Base-by-base conservation (phyloP, 2,329 filamentous ascomycete genomes). In the Pseudocercospora eumusae region DNA sequence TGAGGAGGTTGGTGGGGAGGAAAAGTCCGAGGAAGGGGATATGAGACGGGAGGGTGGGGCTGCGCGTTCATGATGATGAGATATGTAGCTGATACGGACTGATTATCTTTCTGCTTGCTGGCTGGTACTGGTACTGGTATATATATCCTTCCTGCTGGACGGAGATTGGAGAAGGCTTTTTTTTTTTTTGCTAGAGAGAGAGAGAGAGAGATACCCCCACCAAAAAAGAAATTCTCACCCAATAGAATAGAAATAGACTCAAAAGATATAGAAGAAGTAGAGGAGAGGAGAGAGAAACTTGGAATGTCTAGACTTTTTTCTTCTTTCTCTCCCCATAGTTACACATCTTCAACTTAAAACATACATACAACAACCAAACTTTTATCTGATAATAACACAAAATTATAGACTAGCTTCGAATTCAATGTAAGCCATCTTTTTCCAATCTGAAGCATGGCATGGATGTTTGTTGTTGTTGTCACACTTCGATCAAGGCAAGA, bases 1-100 rank as follows among this genome's bases (percentile, higher is more conserved):
- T 23, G 59, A 64, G 53, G 63, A 62, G 31, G 36, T 33, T 21
- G 58, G 47, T 33, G 44, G 47, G 53, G 56, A 59, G n/a, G 62
- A 62, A 50, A 57, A 61, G 52, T 20, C 15, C 8, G 36, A 36
- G n/a, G 40, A 42, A 13, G 36, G 44, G n/a, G 40, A 42, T 8
- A 25, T 25, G 25, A 57, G 42, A 10, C 44, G 47, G 18, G 59
- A 61, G 13, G 36, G 36, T 18, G n/a, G n/a, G n/a, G n/a, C n/a
- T n/a, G n/a, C n/a, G 36, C 36, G 1, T 2, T n/a, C 2, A 18
- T 18, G n/a, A 31, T 15, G n/a, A 33, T 33, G 33, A 36, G 33
- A 1, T 4, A 33, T 15, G 31, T 15, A 40, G 36, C 36, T 18
- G 36, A 15, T 40, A n/a, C n/a, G n/a, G n/a, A n/a, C n/a, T n/a